These are phyloP conservation scores for Scleromitrula shiraiana DNA, from an alignment of 2,329 filamentous ascomycete species.

Conservation along the genomic window DNA sequence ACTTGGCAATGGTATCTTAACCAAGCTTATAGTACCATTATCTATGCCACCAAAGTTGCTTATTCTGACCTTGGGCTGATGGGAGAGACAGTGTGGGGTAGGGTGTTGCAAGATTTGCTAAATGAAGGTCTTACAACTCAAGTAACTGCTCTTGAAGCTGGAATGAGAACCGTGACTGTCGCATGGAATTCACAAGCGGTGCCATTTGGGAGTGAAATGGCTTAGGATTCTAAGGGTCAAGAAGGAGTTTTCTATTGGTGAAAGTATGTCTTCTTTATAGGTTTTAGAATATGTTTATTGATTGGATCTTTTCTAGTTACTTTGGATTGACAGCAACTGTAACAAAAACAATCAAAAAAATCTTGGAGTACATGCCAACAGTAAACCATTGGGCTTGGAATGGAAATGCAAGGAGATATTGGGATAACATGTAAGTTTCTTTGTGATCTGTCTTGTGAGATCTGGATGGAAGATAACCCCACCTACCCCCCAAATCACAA, in stretches of 20 bases:
- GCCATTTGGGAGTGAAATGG: slow-evolving; percentile 53
- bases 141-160: slow-evolving; percentile 34
- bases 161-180: slow-evolving; percentile 42
- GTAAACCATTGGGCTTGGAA: slow-evolving; percentile 57
- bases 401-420: slow-evolving; percentile 45
- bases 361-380: slow-evolving; percentile 48
- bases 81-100: slow-evolving; percentile 51
- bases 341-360: slow-evolving; percentile 45
- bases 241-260: slow-evolving; percentile 55
- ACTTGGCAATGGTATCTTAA: slow-evolving; percentile 47
- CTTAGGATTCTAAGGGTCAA: slow-evolving; percentile 55
- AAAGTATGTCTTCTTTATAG: slow-evolving; percentile 14
- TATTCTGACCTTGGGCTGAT: slow-evolving; percentile 45
- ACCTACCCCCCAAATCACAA: background rate
- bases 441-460: too few species aligned
- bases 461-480: too few species aligned
- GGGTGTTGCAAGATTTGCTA: slow-evolving; percentile 43
- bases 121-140: slow-evolving; percentile 37
- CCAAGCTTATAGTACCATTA: slow-evolving; percentile 45
- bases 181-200: slow-evolving; percentile 43
- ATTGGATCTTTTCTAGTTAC: slow-evolving; percentile 27
- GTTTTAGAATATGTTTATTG: background rate
- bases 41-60: slow-evolving; percentile 34
- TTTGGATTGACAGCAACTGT: slow-evolving; percentile 41
- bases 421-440: slow-evolving; percentile 34